A percentile compares a stretch with the other conserved stretches of the same genome.
Conservation (phyloP, 2,329 filamentous ascomycete genomes). For the Blastomyces parvus region DNA sequence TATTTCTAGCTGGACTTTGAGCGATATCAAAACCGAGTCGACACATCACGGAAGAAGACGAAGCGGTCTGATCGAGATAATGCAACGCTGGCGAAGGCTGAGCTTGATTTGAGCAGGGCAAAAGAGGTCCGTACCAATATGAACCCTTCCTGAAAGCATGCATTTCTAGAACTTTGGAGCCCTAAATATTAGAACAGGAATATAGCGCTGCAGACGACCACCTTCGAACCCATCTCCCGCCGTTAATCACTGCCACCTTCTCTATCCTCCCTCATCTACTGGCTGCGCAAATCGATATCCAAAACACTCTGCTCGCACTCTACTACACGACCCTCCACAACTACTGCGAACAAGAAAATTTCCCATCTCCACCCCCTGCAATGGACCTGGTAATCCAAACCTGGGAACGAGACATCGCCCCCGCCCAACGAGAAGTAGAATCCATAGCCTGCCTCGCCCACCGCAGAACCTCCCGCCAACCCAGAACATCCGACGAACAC, state of each 20-base stretch:
- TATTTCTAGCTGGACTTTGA: slow-evolving; percentile 60
- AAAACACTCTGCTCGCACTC: slow-evolving; percentile 66
- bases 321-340: slow-evolving; percentile 68
- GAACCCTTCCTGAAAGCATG: background rate
- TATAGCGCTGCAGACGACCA: slow-evolving; percentile 68
- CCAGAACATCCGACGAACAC: slow-evolving; percentile 42
- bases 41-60: slow-evolving; percentile 59
- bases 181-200: slow-evolving; percentile 40
- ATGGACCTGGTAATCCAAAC: slow-evolving; percentile 60
- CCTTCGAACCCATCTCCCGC: slow-evolving; percentile 61
- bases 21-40: slow-evolving; percentile 61
- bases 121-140: slow-evolving; percentile 45
- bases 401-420: slow-evolving; percentile 56
- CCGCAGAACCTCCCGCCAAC: slow-evolving; percentile 52
- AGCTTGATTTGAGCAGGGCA: slow-evolving; percentile 57
- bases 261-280: slow-evolving; percentile 65
- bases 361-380: slow-evolving; percentile 62
- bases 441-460: slow-evolving; percentile 53
- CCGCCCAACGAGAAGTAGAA: slow-evolving; percentile 58
- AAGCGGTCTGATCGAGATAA: slow-evolving; percentile 66
- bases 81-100: slow-evolving; percentile 57
- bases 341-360: slow-evolving; percentile 59
- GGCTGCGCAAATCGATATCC: slow-evolving; percentile 60
- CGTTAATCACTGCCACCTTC: slow-evolving; percentile 60
- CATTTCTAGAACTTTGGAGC: background rate